These are phyloP conservation scores for Pyrus betulifolia DNA, from an alignment of 306 rosid genomes.

Conservation along the genomic window DNA sequence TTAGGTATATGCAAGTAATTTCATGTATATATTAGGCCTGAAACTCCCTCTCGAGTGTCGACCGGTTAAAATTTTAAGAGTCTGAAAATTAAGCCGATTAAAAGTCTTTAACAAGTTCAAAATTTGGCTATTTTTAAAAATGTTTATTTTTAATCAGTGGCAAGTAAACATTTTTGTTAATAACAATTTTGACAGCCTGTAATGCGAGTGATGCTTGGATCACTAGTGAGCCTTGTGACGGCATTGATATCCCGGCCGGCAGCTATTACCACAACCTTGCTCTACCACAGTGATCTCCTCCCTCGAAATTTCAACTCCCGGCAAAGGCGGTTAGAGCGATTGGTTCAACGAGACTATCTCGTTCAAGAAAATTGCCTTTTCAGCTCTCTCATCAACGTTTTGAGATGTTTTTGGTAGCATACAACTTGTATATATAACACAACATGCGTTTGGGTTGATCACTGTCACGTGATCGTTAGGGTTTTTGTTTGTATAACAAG, in stretches of 20 bases:
- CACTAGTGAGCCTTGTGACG: constrained; percentile 31
- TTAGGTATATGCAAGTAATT: neutral
- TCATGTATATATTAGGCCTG: no score
- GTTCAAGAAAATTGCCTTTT: constrained; percentile 43
- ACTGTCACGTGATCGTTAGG: neutral
- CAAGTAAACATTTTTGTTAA: no score
- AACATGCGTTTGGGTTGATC: neutral
- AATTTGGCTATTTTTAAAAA: no score
- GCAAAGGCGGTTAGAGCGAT: constrained; percentile 35
- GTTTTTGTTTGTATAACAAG: neutral
- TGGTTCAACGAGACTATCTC: constrained; percentile 41
- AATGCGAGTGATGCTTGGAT: constrained; percentile 34
- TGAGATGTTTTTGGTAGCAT: constrained; percentile 52
- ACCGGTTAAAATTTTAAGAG: no score
- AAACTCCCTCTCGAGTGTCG: no score
- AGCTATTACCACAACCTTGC: constrained; percentile 37
- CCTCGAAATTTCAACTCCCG: constrained; percentile 47
- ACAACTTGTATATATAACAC: neutral
- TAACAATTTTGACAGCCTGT: constrained; percentile 16
- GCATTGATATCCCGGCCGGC: constrained; percentile 37
- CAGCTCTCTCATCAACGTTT: constrained; percentile 37
- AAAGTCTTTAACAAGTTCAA: no score
- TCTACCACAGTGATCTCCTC: constrained; percentile 40
- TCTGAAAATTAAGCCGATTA: no score
- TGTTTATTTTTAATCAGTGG: neutral